Base-by-base conservation (phyloP, 2,329 filamentous ascomycete genomes). In the Aspergillus ustus region DNA sequence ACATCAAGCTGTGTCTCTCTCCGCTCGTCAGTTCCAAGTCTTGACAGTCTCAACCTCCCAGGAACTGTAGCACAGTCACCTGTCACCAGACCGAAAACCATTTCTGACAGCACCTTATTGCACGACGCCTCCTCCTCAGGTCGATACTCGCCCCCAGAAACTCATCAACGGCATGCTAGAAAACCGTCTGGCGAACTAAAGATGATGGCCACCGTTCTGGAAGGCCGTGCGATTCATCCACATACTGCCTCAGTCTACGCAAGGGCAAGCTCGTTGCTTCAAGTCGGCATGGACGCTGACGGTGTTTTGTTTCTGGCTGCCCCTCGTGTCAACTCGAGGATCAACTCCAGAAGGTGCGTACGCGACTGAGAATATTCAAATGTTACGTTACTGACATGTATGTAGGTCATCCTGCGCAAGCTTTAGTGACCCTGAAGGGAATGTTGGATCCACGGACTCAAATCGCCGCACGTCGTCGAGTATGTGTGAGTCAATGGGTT, bases 21-120 rank as follows among this genome's bases (percentile, higher is more conserved):
- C 17, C 52, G 31, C n/a, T 57, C 57, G 13, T 49, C 63, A 2
- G 43, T 63, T 19, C 58, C 57, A 2, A 37, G 52, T 44, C 45
- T 61, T 22, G 50, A 57, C 37, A 31, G 49, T 17, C 40, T 61
- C 11, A 54, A 54, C 11, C 11, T 59, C 3, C 57, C 59, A 31
- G 22, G 22, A 15, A 50, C 28, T 1, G 46, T 11, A 40, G 34
- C 1, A 40, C 34, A 40, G 15, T 4, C 34, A 13, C 8, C 11
- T 15, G 11, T 5, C 34, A 1, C 11, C 11, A 40, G 34, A 15
- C 34, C 34, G 11, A 40, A 15, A 11, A 13, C 5, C 34, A 40
- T 2, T 13, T 2, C 9, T 13, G 34, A 15, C 11, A 15, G 11
- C 34, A 5, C 34, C 4, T 13, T 3, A 5, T 40, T 5, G 34